Conservation (phyloP, 495 filamentous ascomycete genomes). For the Xylaria palmicola region DNA sequence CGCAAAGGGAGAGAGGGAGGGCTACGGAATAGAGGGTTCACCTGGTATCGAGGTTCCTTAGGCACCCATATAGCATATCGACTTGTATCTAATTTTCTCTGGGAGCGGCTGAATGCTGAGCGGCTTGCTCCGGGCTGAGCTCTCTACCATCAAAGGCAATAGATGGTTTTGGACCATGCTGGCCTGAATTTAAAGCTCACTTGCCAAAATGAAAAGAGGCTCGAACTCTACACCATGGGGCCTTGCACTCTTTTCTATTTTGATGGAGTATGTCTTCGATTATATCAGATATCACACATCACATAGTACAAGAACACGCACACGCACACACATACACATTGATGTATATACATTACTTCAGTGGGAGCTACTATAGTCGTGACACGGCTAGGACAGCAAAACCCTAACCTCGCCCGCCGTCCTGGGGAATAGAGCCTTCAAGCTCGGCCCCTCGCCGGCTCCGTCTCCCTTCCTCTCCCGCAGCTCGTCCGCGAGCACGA, state of each 20-base stretch:
- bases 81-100: not conserved
- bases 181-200: no score
- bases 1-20: no score
- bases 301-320: no score
- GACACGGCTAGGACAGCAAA: constrained; percentile 52
- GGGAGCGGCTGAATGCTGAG: not conserved
- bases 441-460: constrained; percentile 31
- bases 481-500: constrained; percentile 47
- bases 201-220: no score
- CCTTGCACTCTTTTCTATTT: no score
- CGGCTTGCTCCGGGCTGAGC: not conserved
- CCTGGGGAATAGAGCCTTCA: constrained; percentile 73
- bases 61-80: no score
- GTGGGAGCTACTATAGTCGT: not conserved
- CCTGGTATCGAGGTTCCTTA: no score
- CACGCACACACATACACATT: no score
- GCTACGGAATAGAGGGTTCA: no score
- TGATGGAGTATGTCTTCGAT: not conserved
- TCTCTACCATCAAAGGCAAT: not conserved
- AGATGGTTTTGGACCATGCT: not conserved
- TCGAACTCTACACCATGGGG: no score
- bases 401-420: constrained; percentile 86
- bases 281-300: not conserved
- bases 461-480: constrained; percentile 37
- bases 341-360: no score